Base-by-base conservation (phyloP, 306 rosid genomes). In the Casuarina cunninghamiana region DNA sequence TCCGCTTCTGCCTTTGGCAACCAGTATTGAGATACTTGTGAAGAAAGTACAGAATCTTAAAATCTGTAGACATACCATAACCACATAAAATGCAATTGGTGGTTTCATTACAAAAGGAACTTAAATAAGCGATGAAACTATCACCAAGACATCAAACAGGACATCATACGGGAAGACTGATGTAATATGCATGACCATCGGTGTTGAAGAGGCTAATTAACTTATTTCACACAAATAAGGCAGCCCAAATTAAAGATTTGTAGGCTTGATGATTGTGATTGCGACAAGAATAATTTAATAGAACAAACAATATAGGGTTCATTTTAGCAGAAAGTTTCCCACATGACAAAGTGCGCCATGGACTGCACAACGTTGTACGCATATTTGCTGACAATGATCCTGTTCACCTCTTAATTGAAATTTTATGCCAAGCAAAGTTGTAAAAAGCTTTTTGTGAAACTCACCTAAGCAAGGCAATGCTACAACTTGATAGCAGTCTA, bases 101-200 rank as follows among this genome's bases (percentile, higher is more conserved):
- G 51, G 51, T 48, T 48, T 48, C 37, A 58, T 19, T 58, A 5
- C 65, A 58, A 58, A 54, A 58, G 48, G 41, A 61, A 44, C 48
- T 75, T 44, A 45, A 45, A 35, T 32, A 44, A 75, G 71, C 45
- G 41, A 60, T 16, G 2, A 2, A 13, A n/a, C 77, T 42, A 38
- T 21, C 54, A 44, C 26, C 9, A 3, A 45, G 45, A 17, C 49
- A 77, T 53, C 6, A 13, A 15, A 21, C 35, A 44, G 15, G 75
- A 69, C 50, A 78, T 16, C 13, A 61, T 57, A 17, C 69, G 55
- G 81, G 70, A 69, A 77, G 48, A 77, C 75, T 74, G 17, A 74
- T 43, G 46, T 11, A 39, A 69, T 12, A 55, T 44, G 53, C 15
- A 66, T 37, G 49, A 69, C 54, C 69, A 43, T n/a, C 35, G 71